Percentiles rank a stretch among this genome's conserved stretches.
These are phyloP conservation scores for Lachancea cidri DNA, from an alignment of 805 yeast genomes.

Conservation along the genomic window DNA sequence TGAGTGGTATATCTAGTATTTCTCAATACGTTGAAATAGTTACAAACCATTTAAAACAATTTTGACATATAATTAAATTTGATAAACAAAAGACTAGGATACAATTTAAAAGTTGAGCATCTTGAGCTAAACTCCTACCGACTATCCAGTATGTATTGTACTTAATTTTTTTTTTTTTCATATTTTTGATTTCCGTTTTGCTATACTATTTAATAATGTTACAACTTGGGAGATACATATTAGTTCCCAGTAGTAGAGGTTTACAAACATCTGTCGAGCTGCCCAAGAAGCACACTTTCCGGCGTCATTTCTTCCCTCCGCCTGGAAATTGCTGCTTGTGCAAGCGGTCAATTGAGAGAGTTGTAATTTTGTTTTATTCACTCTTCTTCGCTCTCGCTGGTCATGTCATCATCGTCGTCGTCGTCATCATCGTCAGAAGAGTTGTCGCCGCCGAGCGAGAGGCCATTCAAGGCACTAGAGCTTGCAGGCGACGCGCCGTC, in stretches of 20 bases:
- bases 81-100: no score
- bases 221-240: not conserved
- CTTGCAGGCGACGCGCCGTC: conserved; percentile 49
- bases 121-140: no score
- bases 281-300: no score
- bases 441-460: conserved; percentile 17
- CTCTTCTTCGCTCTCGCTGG: conserved; percentile 72
- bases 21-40: no score
- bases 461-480: conserved; percentile 26
- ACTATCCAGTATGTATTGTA: not conserved
- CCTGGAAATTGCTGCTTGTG: no score
- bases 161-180: not conserved
- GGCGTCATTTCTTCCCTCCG: no score
- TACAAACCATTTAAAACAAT: no score
- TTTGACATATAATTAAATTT: no score
- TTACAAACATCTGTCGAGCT: not conserved
- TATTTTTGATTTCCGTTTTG: conserved; percentile 2
- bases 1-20: no score
- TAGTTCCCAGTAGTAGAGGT: not conserved
- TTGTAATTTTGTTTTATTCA: conserved; percentile 20
- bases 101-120: no score
- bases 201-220: conserved; percentile 1
- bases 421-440: conserved; percentile 37
- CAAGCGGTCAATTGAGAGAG: not conserved
- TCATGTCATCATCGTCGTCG: conserved; percentile 48